A percentile compares a stretch with the other conserved stretches of the same genome.
phyloP scores from a whole-genome alignment of 148 eudicot species.

The Persicaria tinctoria region DNA sequence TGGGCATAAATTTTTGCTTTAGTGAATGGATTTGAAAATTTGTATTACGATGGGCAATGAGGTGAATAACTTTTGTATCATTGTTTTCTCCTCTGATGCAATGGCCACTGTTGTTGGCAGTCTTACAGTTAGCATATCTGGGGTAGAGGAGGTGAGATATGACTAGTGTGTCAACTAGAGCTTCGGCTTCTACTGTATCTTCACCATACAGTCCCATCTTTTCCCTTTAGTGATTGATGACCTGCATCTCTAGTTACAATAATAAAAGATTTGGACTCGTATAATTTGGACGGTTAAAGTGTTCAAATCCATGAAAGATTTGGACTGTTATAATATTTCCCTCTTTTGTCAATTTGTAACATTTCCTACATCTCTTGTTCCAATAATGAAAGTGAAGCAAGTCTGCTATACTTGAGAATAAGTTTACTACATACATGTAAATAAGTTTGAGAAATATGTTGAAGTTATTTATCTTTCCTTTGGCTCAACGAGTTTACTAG shows the following conservation, averaged over 20 bases:
- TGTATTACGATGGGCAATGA: neutral
- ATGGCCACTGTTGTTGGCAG: slow-evolving; percentile 95
- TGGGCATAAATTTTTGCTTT: neutral
- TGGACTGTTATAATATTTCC: neutral
- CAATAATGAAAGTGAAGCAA: neutral
- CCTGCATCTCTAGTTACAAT: neutral
- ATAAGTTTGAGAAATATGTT: no score
- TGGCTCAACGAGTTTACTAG: neutral
- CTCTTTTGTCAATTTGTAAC: neutral
- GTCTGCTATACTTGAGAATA: neutral
- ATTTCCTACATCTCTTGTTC: neutral
- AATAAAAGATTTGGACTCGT: no score
- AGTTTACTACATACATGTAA: neutral
- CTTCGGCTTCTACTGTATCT: neutral
- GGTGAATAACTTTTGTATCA: slow-evolving; percentile 1
- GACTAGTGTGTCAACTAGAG: neutral
- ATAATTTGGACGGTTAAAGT: neutral
- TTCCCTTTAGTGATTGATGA: neutral
- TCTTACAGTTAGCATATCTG: slow-evolving; percentile 68
- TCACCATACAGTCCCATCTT: neutral
- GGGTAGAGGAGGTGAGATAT: slow-evolving; percentile 54
- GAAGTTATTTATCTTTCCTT: neutral
- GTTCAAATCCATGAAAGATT: neutral
- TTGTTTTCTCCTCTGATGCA: slow-evolving; percentile 28
- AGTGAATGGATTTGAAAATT: neutral